These are phyloP conservation scores for Striga hermonthica DNA, from an alignment of 305 asterid genomes.

Conservation along the genomic window DNA sequence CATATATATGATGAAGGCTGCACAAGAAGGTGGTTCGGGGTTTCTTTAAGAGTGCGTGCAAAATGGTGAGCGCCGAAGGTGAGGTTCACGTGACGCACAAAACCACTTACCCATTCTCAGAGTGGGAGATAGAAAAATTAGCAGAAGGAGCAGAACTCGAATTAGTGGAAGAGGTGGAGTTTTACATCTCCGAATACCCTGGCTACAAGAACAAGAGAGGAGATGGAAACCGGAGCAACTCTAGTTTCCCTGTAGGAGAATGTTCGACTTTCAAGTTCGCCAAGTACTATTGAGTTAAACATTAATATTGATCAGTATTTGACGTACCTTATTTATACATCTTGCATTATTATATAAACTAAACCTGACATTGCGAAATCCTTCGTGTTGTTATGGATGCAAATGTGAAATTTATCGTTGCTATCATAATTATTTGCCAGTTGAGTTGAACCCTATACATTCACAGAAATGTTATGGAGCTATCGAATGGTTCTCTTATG, in stretches of 20 bases:
- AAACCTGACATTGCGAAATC: too few species aligned
- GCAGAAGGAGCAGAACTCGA: not conserved
- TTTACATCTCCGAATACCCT: not conserved
- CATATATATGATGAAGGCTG: constrained; percentile 4
- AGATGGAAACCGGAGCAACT: not conserved
- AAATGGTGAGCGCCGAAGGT: not conserved
- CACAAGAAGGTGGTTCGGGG: constrained; percentile 1
- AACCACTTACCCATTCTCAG: not conserved
- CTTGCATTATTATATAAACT: too few species aligned
- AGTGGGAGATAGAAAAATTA: constrained; percentile 1
- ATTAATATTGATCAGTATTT: too few species aligned
- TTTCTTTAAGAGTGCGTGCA: not conserved
- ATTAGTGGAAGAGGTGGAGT: not conserved
- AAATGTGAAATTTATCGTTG: too few species aligned
- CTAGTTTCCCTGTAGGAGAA: not conserved
- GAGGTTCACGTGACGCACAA: constrained; percentile 12
- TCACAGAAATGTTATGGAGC: too few species aligned
- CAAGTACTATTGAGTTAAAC: too few species aligned
- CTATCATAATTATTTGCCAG: too few species aligned
- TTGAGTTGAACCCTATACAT: too few species aligned
- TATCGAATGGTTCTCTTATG: too few species aligned
- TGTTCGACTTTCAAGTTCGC: not conserved
- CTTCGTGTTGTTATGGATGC: too few species aligned
- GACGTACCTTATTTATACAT: too few species aligned
- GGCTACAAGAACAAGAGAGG: not conserved